These are phyloP conservation scores for Bipolaris bicolor DNA, from an alignment of 2,329 filamentous ascomycete species.

Conservation along the genomic window DNA sequence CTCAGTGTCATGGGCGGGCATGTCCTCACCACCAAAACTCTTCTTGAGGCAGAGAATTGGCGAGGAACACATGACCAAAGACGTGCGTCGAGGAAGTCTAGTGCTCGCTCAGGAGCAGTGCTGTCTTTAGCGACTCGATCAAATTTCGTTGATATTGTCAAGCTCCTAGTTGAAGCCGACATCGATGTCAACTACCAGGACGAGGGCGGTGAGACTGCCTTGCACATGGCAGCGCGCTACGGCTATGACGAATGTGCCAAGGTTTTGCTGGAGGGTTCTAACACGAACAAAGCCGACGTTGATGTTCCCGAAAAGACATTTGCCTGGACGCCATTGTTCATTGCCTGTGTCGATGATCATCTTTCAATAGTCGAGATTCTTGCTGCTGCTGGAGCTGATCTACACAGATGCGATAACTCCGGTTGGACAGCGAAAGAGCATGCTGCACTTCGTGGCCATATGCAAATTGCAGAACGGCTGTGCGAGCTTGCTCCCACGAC, in stretches of 20 bases:
- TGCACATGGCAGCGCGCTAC: slow-evolving; percentile 90
- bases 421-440: slow-evolving; percentile 96
- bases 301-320: slow-evolving; percentile 84
- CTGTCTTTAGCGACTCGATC: slow-evolving; percentile 86
- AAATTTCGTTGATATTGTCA: slow-evolving; percentile 83
- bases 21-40: slow-evolving; percentile 78
- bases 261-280: slow-evolving; percentile 73
- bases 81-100: slow-evolving; percentile 68
- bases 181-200: slow-evolving; percentile 95
- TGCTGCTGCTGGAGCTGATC: slow-evolving; percentile 76
- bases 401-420: slow-evolving; percentile 78
- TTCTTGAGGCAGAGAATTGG: slow-evolving; percentile 83
- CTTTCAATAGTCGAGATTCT: slow-evolving; percentile 76
- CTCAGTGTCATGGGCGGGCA: slow-evolving; percentile 92
- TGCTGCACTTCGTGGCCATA: slow-evolving; percentile 85
- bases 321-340: slow-evolving; percentile 93
- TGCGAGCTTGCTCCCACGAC: slow-evolving; percentile 59
- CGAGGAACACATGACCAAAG: slow-evolving; percentile 68
- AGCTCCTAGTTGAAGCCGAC: slow-evolving; percentile 84
- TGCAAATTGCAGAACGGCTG: slow-evolving; percentile 76
- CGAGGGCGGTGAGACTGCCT: slow-evolving; percentile 83
- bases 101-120: slow-evolving; percentile 85
- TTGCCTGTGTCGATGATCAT: slow-evolving; percentile 89
- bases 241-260: slow-evolving; percentile 81
- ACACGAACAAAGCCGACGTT: slow-evolving; percentile 73